Conservation (phyloP, 768 basidiomycete genomes). For the Boletus subcaerulescens region DNA sequence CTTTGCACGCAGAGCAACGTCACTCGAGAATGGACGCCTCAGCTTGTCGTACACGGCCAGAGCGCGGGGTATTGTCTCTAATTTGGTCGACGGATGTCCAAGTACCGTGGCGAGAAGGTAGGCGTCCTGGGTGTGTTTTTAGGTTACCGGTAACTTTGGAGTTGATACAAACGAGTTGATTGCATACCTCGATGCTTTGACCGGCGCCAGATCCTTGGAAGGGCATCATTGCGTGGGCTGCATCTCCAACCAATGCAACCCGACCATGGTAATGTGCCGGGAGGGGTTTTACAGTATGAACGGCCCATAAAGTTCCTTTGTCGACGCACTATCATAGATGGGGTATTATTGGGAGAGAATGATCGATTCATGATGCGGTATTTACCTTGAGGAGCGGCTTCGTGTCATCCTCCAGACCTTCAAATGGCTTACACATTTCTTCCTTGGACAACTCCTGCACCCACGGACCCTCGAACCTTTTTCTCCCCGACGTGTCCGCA, state of each 20-base stretch:
- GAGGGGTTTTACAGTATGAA: slow-evolving; percentile 55
- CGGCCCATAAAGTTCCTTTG: slow-evolving; percentile 56
- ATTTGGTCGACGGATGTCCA: slow-evolving; percentile 36
- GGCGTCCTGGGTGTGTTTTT: slow-evolving; percentile 27
- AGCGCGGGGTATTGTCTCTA: slow-evolving; percentile 39
- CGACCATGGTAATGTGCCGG: slow-evolving; percentile 49
- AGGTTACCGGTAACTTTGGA: background rate
- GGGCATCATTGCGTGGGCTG: slow-evolving; percentile 42
- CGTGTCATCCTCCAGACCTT: slow-evolving; percentile 58
- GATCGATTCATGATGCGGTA: background rate
- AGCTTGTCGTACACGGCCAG: slow-evolving; percentile 48
- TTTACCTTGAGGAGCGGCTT: slow-evolving; percentile 52
- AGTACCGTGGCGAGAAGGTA: slow-evolving; percentile 40
- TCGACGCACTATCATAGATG: slow-evolving; percentile 46
- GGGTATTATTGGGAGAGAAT: background rate
- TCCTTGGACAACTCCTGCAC: slow-evolving; percentile 43
- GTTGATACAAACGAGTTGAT: background rate
- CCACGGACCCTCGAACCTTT: slow-evolving; percentile 39
- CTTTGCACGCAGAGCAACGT: slow-evolving; percentile 31
- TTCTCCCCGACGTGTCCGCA: slow-evolving; percentile 11
- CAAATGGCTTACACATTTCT: slow-evolving; percentile 46
- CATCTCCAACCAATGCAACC: slow-evolving; percentile 47
- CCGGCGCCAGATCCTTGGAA: slow-evolving; percentile 46
- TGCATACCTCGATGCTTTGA: slow-evolving; percentile 41
- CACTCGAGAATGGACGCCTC: slow-evolving; percentile 44